Base-by-base conservation (phyloP, 768 basidiomycete species). In the Ramaria rubella region DNA sequence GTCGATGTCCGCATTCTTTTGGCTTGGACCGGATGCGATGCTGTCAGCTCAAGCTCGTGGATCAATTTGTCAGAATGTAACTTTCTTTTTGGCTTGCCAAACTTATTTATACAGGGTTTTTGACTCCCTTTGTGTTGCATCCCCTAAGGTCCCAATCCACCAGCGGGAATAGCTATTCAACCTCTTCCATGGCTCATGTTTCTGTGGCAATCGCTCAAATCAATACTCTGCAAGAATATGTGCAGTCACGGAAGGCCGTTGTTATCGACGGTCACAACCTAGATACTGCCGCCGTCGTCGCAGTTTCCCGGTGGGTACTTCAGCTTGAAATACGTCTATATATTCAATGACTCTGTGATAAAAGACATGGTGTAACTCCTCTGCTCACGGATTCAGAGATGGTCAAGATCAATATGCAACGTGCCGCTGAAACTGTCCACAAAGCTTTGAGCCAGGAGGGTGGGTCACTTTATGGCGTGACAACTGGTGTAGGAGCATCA, bases 401-500 rank as follows among this genome's bases (percentile, higher is more conserved):
- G 40, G 26, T 11, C 9, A 44, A 30, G 42, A n/a, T 2, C 40
- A 34, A 38, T n/a, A 42, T 38, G 8, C 8, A 55, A 27, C 40
- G 42, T 55, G 54, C 54, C 23, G 29, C 27, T 12, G 40, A 14
- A 1, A 26, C 45, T 27, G 54, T 55, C 27, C 23, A 17, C 3
- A 36, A 33, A 15, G 24, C 15, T 57, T 3, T 26, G 15, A 52
- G 31, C 15, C 40, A 36, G 27, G 31, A 58, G 42, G 21, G 42
- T 42, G 57, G 2, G n/a, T 38, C 36, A 38, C 36, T 38, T n/a
- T 58, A 58, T 24, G 57, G 57, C 14, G 52, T 58, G 6, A 58
- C 34, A 33, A 58, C 57, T 11, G 57, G 57, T 5, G 31, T 58
- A 27, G 57, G 57, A n/a, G 55, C 17, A 4, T 29, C 51, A 12